These are phyloP conservation scores for Hirsutella thompsonii DNA, from an alignment of 2,329 filamentous ascomycete genomes.

Conservation along the genomic window DNA sequence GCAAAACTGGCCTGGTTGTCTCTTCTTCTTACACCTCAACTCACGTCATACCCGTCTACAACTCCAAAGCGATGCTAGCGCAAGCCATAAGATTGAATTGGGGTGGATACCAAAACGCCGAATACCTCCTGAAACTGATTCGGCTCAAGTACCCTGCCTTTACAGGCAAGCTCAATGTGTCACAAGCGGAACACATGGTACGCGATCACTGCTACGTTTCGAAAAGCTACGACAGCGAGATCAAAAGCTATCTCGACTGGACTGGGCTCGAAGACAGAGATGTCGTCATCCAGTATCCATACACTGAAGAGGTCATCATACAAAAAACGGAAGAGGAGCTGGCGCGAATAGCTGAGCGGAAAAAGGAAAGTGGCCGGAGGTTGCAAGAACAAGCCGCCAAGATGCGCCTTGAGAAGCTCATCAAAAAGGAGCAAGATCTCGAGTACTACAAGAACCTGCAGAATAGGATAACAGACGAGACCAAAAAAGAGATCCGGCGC, in stretches of 20 bases:
- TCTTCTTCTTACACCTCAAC: constrained; percentile 90
- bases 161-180: constrained; percentile 70
- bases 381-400: constrained; percentile 94
- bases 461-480: constrained; percentile 54
- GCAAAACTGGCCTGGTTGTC: constrained; percentile 74
- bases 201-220: constrained; percentile 85
- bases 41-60: constrained; percentile 85
- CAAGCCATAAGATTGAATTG: constrained; percentile 88
- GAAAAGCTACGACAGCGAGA: constrained; percentile 67
- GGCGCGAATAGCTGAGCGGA: constrained; percentile 77
- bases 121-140: constrained; percentile 84
- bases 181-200: constrained; percentile 79
- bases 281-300: constrained; percentile 83
- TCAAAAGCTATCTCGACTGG: constrained; percentile 74
- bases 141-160: constrained; percentile 86
- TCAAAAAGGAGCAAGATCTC: constrained; percentile 89
- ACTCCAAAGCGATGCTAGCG: constrained; percentile 69
- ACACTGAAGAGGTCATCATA: constrained; percentile 75
- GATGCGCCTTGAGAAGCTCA: constrained; percentile 88
- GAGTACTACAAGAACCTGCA: constrained; percentile 88
- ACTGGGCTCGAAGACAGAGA: constrained; percentile 82
- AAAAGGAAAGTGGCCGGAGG: constrained; percentile 84
- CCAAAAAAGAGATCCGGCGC: constrained; percentile 82
- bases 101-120: constrained; percentile 81
- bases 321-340: constrained; percentile 95